phyloP scores from a whole-genome alignment of 2,329 filamentous ascomycete genomes.

The Myrmaecium sp. region DNA sequence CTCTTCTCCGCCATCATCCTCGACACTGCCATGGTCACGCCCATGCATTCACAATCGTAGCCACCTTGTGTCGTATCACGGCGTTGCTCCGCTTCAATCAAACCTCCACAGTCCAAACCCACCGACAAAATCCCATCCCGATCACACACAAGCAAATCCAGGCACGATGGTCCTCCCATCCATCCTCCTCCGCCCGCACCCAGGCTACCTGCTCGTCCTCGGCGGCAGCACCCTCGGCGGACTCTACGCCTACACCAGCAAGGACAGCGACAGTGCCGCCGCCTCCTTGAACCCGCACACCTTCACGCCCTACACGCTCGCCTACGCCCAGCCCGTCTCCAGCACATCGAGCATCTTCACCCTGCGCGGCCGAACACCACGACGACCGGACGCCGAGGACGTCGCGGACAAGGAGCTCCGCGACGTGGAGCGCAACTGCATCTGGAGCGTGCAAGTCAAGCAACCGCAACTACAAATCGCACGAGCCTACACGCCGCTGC shows the following conservation, averaged over 20 bases:
- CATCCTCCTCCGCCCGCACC: conserved; percentile 10
- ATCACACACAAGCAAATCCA: neutral
- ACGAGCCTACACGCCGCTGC: conserved; percentile 78
- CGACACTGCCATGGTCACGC: too few species aligned
- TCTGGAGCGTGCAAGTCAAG: conserved; percentile 86
- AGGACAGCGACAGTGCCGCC: neutral
- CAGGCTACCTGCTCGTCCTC: conserved; percentile 15
- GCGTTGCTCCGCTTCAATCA: neutral
- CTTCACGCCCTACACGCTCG: conserved; percentile 51
- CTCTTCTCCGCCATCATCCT: too few species aligned
- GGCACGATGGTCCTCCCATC: conserved; percentile 1
- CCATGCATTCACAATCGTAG: too few species aligned
- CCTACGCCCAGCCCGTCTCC: conserved; percentile 44
- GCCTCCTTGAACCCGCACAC: conserved; percentile 36
- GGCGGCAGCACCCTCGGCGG: conserved; percentile 17
- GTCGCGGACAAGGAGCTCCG: conserved; percentile 7
- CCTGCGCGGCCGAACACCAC: conserved; percentile 27
- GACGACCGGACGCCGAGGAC: conserved; percentile 12
- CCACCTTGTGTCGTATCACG: neutral
- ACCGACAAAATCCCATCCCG: conserved; percentile 1
- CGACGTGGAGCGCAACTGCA: conserved; percentile 43
- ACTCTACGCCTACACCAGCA: conserved; percentile 9
- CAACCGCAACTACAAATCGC: conserved; percentile 90
- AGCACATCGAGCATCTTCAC: conserved; percentile 53
- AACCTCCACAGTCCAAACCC: conserved; percentile 1